Evolutionary conservation across 1,284 basidiomycete species (phyloP), one percentile per base, ranked within the genome.

Genomic region (Boletus sp.): DNA sequence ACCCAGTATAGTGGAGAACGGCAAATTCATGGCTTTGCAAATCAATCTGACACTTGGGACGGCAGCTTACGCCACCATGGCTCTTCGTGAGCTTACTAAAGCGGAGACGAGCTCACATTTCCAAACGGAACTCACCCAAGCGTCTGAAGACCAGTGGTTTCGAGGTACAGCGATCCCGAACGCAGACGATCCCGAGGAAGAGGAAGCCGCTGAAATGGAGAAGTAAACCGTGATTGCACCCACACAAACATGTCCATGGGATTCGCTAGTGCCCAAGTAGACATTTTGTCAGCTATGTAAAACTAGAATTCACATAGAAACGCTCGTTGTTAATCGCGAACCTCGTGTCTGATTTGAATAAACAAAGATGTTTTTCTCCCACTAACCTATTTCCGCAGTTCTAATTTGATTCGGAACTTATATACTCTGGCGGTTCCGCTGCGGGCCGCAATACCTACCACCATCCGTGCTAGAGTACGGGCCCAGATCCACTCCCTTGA

Each of bases 51-150:
- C 83, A 15, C 80, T 98, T 22, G 92, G 91, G 24, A 92, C 92
- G 4, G 89, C 92, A 3, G 90, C 92, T 3, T 98, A 96, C 73
- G 95, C 95, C 2, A 98, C 95, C 4, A 98, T 98, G 95, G 94
- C 94, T 5, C 73, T 98, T 62, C 84, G 95, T 47, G 94, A 96
- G 74, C 86, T 96, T 46, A 96, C 94, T 15, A 94, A 95, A 76
- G 91, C 89, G 42, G 93, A 96, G 67, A 97, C 94, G 13, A 92
- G 91, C 65, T 88, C 91, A 9, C 92, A 93, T 73, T 88, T 86
- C 72, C 94, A 96, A 74, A 90, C 84, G 20, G 80, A 78, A 59
- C 80, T 96, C 64, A 96, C 94, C 18, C 80, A 81, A 59, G 81
- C 81, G 42, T 89, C 92, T 37, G 92, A 92, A 71, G 94, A 96